Percentiles rank a stretch among this genome's conserved stretches.
These are phyloP conservation scores for Zoysia matrella DNA, from an alignment of 202 grass and related monocot species.

Conservation along the genomic window DNA sequence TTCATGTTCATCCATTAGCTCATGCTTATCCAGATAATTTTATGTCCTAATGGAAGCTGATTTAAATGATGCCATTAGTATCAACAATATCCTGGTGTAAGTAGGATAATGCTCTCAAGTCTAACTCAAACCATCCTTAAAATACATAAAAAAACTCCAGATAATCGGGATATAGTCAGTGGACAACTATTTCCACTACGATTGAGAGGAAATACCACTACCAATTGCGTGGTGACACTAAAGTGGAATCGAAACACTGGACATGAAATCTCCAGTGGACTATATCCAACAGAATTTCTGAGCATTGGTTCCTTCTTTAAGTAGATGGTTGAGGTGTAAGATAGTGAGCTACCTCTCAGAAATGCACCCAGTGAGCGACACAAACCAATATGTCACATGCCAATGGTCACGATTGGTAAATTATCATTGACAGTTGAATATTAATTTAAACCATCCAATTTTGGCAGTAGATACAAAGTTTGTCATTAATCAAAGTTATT, in stretches of 20 bases:
- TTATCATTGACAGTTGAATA: constrained; percentile 16
- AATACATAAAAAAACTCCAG: constrained; percentile 18
- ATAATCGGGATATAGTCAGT: constrained; percentile 35
- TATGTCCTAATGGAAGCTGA: constrained; percentile 1
- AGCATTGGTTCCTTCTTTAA: constrained; percentile 28
- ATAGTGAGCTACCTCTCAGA: constrained; percentile 59
- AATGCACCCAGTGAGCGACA: constrained; percentile 47
- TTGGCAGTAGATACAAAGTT: constrained; percentile 13
- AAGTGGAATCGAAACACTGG: constrained; percentile 62
- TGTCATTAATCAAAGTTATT: constrained; percentile 10
- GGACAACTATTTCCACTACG: constrained; percentile 52
- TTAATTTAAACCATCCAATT: constrained; percentile 11
- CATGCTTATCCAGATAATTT: constrained; percentile 59
- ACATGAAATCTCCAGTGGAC: constrained; percentile 40
- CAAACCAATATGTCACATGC: constrained; percentile 22
- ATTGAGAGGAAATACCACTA: constrained; percentile 56
- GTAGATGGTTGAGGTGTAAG: constrained; percentile 43
- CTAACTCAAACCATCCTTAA: constrained; percentile 23
- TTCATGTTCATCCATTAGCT: constrained; percentile 50
- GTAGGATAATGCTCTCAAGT: constrained; percentile 33
- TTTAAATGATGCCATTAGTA: constrained; percentile 13
- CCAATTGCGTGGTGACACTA: constrained; percentile 43
- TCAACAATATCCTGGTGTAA: constrained; percentile 28
- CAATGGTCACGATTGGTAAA: constrained; percentile 1
- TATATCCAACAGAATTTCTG: constrained; percentile 43